A percentile compares a stretch with the other conserved stretches of the same genome.
phyloP scores from a whole-genome alignment of 2,329 filamentous ascomycete species.

The Zymoseptoria crescenta region DNA sequence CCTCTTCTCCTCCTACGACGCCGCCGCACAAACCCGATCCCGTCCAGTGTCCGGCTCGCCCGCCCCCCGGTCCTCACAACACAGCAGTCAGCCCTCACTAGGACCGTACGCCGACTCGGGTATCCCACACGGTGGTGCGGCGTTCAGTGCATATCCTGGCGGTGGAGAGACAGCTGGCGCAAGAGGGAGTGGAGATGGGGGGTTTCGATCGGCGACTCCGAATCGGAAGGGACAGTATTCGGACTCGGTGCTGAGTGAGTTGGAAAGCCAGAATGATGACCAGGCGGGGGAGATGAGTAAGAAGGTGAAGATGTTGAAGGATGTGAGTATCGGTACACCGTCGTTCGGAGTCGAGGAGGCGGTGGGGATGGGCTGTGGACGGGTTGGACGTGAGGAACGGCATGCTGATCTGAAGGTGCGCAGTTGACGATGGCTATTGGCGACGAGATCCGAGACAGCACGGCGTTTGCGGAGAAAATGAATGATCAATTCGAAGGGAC shows the following conservation, averaged over 20 bases:
- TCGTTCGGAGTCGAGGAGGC: too few relatives aligned
- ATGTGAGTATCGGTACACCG: too few relatives aligned
- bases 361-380: neutral
- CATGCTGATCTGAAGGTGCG: neutral
- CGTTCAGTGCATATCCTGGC: conserved; percentile 27
- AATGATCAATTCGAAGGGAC: conserved; percentile 90
- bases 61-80: conserved; percentile 12
- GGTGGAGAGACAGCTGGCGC: conserved; percentile 11
- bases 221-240: conserved; percentile 76
- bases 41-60: conserved; percentile 26
- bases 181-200: conserved; percentile 18
- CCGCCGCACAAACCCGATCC: conserved; percentile 20
- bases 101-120: conserved; percentile 11
- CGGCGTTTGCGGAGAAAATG: conserved; percentile 85
- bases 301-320: conserved; percentile 83
- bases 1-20: conserved; percentile 35
- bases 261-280: conserved; percentile 91
- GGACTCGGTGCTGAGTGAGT: conserved; percentile 80
- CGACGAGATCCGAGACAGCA: conserved; percentile 87
- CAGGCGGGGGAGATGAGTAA: conserved; percentile 84
- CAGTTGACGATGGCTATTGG: conserved; percentile 89
- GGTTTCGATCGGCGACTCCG: conserved; percentile 38
- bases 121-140: conserved; percentile 9
- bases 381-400: conserved; percentile 5
- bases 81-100: conserved; percentile 15